These are phyloP conservation scores for Russula emetica DNA, from an alignment of 768 basidiomycete genomes.

Conservation along the genomic window DNA sequence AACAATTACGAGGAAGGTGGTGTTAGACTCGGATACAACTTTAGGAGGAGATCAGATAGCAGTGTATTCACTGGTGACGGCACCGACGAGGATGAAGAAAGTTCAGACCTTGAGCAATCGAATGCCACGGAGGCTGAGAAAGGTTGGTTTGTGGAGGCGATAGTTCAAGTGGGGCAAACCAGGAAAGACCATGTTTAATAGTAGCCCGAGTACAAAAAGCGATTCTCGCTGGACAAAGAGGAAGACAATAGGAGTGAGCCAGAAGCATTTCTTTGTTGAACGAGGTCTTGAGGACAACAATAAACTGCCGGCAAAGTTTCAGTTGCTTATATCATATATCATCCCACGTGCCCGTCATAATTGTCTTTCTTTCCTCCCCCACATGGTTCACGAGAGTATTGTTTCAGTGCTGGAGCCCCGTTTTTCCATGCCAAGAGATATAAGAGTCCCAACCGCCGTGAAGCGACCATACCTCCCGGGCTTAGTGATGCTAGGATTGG, in stretches of 20 bases:
- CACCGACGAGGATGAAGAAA: not conserved
- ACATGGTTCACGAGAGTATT: too few relatives aligned
- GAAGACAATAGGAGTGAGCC: not conserved
- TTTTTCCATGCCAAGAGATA: too few relatives aligned
- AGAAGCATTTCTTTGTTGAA: not conserved
- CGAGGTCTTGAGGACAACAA: not conserved
- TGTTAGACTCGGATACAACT: not conserved
- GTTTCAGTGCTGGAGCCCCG: too few relatives aligned
- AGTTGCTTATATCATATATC: not conserved
- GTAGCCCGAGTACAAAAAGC: slow-evolving; percentile 1
- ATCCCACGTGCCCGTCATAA: not conserved
- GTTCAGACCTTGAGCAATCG: not conserved
- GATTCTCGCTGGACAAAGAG: not conserved
- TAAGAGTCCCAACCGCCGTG: too few relatives aligned
- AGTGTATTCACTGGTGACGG: not conserved
- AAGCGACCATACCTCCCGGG: too few relatives aligned
- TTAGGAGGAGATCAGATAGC: not conserved
- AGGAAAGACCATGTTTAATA: not conserved
- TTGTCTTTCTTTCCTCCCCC: not conserved
- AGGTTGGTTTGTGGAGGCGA: not conserved
- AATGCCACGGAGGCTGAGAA: too few relatives aligned
- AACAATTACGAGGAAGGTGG: slow-evolving; percentile 12
- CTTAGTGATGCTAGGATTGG: too few relatives aligned
- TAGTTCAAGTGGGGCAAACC: not conserved
- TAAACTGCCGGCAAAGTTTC: not conserved